These are phyloP conservation scores for Mortierella claussenii DNA, from an alignment of 192 early-diverging fungal genomes.

Conservation along the genomic window DNA sequence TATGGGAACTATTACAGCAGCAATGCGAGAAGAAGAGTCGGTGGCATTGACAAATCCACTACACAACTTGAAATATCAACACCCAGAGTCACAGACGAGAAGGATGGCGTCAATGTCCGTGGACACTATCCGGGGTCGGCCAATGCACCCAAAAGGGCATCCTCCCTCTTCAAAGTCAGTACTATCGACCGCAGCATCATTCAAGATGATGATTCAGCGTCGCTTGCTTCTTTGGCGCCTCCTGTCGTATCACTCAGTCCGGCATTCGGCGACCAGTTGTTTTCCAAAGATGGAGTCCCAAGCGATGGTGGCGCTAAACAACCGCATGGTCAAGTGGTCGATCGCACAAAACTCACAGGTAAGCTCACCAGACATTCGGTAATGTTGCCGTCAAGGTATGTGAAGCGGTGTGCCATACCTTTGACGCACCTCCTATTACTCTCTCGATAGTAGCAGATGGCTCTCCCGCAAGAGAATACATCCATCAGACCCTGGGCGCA, in stretches of 20 bases:
- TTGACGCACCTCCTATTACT: no score
- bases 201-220: conserved; percentile 35
- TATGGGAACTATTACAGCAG: not conserved
- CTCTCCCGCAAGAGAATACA: conserved; percentile 33
- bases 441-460: no score
- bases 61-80: not conserved
- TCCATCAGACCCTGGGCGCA: conserved; percentile 30
- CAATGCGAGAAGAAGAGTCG: not conserved
- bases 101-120: conserved; percentile 10
- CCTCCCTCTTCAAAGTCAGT: conserved; percentile 47
- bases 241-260: conserved; percentile 47
- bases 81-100: conserved; percentile 4
- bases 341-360: conserved; percentile 33
- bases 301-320: not conserved
- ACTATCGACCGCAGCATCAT: conserved; percentile 37
- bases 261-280: conserved; percentile 34
- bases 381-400: no score
- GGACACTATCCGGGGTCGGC: not conserved
- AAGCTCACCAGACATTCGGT: no score
- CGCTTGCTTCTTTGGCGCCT: conserved; percentile 32
- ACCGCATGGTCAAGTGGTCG: conserved; percentile 8
- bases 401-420: no score
- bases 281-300: not conserved
- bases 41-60: not conserved
- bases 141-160: conserved; percentile 33